phyloP scores from a whole-genome alignment of 2,329 filamentous ascomycete genomes.

The Epichloe uncinata region DNA sequence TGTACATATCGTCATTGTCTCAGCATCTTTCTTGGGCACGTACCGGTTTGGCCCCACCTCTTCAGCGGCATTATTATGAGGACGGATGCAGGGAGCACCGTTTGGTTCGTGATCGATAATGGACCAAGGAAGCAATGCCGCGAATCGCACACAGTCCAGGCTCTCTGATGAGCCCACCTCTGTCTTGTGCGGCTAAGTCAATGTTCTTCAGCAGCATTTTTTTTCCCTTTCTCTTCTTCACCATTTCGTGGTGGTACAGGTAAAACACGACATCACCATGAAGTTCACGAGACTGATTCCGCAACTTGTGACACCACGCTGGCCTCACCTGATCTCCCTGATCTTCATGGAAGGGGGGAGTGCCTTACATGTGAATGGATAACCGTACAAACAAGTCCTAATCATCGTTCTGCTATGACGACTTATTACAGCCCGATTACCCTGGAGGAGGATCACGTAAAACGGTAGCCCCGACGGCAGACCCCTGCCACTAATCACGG shows the following conservation, averaged over 20 bases:
- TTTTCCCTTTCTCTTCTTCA: background rate
- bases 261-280: background rate
- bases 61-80: constrained; percentile 1
- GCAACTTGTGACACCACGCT: background rate
- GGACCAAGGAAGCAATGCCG: background rate
- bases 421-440: too few species aligned
- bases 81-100: background rate
- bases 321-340: background rate
- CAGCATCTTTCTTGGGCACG: background rate
- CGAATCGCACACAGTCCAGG: background rate
- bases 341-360: background rate
- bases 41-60: background rate
- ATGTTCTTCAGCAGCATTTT: background rate
- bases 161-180: background rate
- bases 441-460: too few species aligned
- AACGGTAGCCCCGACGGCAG: too few species aligned
- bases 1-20: background rate
- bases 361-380: background rate
- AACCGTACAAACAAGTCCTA: background rate
- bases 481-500: background rate
- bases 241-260: background rate
- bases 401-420: too few species aligned
- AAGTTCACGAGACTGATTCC: background rate
- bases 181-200: background rate
- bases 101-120: background rate